These are phyloP conservation scores for Colletotrichum sp. DNA, from an alignment of 2,329 filamentous ascomycete species.

Conservation along the genomic window DNA sequence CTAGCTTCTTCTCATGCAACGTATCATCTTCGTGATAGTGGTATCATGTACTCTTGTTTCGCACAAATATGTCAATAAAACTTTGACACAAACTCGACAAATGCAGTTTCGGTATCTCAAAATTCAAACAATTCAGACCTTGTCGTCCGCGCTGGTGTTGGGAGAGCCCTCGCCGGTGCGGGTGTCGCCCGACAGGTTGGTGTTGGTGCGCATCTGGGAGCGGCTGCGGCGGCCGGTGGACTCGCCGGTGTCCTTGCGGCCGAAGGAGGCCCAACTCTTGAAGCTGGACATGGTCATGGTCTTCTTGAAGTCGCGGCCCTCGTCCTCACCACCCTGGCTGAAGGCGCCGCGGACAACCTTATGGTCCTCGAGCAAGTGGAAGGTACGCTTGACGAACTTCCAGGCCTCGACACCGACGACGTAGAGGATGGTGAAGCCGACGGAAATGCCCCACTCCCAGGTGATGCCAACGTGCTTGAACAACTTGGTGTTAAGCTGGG, in stretches of 20 bases:
- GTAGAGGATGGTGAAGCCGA: slow-evolving; percentile 68
- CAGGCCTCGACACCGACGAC: slow-evolving; percentile 72
- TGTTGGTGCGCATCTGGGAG: slow-evolving; percentile 16
- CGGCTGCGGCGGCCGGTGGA: slow-evolving; percentile 26
- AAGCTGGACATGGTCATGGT: slow-evolving; percentile 59
- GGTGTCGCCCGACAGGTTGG: slow-evolving; percentile 21
- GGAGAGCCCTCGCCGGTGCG: slow-evolving; percentile 14
- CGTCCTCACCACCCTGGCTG: slow-evolving; percentile 56
- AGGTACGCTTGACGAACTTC: slow-evolving; percentile 71
- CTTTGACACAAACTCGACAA: not conserved
- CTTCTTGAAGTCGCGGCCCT: slow-evolving; percentile 44
- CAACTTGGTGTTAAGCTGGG: slow-evolving; percentile 70
- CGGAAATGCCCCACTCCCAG: slow-evolving; percentile 78
- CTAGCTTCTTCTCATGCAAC: not conserved
- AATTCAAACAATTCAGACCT: slow-evolving; percentile 1
- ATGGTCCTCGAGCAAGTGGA: slow-evolving; percentile 56
- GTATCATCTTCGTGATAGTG: slow-evolving; percentile 8
- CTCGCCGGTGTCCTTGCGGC: slow-evolving; percentile 45
- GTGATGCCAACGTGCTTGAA: slow-evolving; percentile 75
- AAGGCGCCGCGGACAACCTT: slow-evolving; percentile 55
- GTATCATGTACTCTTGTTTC: slow-evolving; percentile 16
- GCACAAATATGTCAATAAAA: not conserved
- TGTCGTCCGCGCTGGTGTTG: slow-evolving; percentile 10
- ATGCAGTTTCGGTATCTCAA: not conserved
- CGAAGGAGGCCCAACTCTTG: slow-evolving; percentile 50